A percentile compares a stretch with the other conserved stretches of the same genome.
Evolutionary conservation across 306 rosid genomes (phyloP).

Genomic region (Acacia melanoxylon): DNA sequence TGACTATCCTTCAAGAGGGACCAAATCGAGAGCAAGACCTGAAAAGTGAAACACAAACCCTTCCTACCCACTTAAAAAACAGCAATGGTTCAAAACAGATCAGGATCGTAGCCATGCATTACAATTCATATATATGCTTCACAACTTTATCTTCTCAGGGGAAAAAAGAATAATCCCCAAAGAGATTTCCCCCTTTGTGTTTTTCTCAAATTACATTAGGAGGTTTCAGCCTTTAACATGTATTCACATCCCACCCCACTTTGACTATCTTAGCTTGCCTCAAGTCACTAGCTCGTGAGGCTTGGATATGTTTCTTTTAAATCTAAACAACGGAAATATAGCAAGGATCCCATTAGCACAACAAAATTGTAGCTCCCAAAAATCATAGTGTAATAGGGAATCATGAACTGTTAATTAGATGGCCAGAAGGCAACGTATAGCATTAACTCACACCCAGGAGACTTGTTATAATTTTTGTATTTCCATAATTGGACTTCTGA

Average conservation of each 20-base stretch:
- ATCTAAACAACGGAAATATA: constrained; percentile 3
- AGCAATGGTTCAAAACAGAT: constrained; percentile 32
- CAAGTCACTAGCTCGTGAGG: too few species aligned
- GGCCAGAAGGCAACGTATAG: neutral
- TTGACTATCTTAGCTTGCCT: neutral
- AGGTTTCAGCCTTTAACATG: neutral
- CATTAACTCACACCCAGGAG: constrained; percentile 39
- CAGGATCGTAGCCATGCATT: constrained; percentile 30
- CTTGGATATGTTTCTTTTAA: constrained; percentile 8
- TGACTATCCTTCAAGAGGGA: too few species aligned
- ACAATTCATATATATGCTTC: constrained; percentile 33
- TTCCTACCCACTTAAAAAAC: constrained; percentile 63
- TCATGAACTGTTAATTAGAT: neutral
- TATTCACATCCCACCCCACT: neutral
- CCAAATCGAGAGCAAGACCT: too few species aligned
- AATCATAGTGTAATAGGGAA: neutral
- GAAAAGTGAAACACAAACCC: too few species aligned
- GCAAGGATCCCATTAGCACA: neutral
- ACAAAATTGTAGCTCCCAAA: neutral
- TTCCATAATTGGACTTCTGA: too few species aligned
- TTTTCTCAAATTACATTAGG: neutral
- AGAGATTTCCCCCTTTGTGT: too few species aligned
- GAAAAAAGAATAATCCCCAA: neutral
- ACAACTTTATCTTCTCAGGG: too few species aligned
- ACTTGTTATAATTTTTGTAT: too few species aligned